phyloP scores from a whole-genome alignment of 2,329 filamentous ascomycete genomes.

The Aspergillus ochraceus region DNA sequence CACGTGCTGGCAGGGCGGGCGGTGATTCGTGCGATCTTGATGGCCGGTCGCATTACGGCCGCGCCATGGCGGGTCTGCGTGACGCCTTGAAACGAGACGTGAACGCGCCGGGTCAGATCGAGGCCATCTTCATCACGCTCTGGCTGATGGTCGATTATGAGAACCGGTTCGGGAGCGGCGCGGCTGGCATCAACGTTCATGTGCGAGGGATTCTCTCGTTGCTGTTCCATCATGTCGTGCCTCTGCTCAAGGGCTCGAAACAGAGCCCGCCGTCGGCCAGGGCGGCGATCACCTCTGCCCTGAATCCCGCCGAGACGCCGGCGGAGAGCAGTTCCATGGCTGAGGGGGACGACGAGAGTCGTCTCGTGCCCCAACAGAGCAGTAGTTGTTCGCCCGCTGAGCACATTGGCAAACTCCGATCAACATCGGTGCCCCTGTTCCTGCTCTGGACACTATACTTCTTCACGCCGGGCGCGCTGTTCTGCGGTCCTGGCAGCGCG shows the following conservation, averaged over 20 bases:
- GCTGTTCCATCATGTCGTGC: constrained; percentile 26
- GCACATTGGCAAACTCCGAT: constrained; percentile 13
- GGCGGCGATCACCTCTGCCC: neutral
- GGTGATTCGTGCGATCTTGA: constrained; percentile 19
- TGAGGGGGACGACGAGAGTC: neutral
- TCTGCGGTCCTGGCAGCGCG: constrained; percentile 18
- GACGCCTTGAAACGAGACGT: constrained; percentile 25
- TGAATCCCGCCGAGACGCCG: neutral
- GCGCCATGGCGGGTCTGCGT: constrained; percentile 24
- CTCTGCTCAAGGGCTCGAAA: constrained; percentile 15
- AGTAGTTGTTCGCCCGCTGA: neutral
- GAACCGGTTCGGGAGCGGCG: constrained; percentile 25
- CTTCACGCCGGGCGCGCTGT: constrained; percentile 24
- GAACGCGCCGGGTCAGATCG: constrained; percentile 22
- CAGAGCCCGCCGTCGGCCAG: neutral
- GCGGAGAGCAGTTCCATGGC: neutral
- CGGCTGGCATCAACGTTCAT: constrained; percentile 25
- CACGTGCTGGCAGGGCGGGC: neutral
- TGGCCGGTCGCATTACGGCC: constrained; percentile 25
- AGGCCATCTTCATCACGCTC: constrained; percentile 29
- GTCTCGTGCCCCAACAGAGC: neutral
- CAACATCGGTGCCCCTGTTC: constrained; percentile 27
- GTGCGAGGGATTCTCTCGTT: constrained; percentile 24
- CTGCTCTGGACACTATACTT: constrained; percentile 30
- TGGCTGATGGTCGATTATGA: constrained; percentile 33